A percentile compares a stretch with the other conserved stretches of the same genome.
These are phyloP conservation scores for Globisporangium apiculatum DNA, from an alignment of 352 stramenopile genomes.

Conservation along the genomic window DNA sequence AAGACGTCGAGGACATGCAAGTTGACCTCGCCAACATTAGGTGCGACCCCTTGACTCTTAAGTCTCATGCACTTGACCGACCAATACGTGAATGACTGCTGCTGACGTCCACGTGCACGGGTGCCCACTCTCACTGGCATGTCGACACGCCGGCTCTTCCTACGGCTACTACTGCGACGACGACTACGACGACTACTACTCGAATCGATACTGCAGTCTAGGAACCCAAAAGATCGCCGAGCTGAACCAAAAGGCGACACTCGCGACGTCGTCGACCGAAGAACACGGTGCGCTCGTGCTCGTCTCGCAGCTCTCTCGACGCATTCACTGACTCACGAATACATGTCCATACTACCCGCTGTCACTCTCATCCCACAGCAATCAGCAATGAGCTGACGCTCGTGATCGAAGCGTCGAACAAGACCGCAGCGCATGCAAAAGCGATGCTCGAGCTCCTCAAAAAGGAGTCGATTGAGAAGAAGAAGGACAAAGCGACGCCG, in stretches of 20 bases:
- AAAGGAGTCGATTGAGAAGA: conserved; percentile 92
- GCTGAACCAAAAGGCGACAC: conserved; percentile 91
- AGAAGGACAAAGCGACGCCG: conserved; percentile 82
- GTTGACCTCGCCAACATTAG: conserved; percentile 88
- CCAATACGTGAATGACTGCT: too few relatives aligned
- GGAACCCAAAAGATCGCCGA: conserved; percentile 89
- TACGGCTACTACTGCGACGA: background rate
- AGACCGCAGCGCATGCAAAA: conserved; percentile 88
- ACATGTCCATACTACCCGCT: background rate
- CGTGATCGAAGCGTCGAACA: conserved; percentile 92
- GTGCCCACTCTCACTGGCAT: background rate
- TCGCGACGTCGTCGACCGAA: conserved; percentile 91
- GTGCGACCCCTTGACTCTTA: conserved; percentile 13
- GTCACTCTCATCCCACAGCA: conserved; percentile 17
- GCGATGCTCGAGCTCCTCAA: conserved; percentile 85
- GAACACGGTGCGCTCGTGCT: conserved; percentile 56
- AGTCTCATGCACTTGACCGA: too few relatives aligned
- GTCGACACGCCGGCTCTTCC: background rate
- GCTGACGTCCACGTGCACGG: background rate
- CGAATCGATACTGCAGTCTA: conserved; percentile 25
- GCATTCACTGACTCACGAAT: background rate
- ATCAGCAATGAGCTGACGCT: conserved; percentile 89
- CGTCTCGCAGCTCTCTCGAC: too few relatives aligned
- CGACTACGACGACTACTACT: background rate
- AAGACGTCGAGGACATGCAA: conserved; percentile 94